Evolutionary conservation across 306 rosid genomes (phyloP).

Genomic region (Pachyrhizus erosus): DNA sequence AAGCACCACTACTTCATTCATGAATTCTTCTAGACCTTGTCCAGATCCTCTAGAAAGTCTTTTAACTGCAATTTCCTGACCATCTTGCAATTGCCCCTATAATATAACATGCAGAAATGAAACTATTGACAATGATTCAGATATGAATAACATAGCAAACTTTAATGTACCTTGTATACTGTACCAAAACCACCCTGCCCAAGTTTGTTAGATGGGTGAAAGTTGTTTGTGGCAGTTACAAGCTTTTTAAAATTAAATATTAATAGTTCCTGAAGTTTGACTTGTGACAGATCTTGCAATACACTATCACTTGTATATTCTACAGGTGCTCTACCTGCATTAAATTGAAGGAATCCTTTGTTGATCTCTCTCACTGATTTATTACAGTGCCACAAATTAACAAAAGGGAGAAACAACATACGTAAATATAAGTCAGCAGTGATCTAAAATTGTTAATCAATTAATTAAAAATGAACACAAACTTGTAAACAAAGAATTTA

Average conservation of each 20-base stretch:
- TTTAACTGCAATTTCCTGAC: constrained; percentile 44
- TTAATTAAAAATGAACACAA: not conserved
- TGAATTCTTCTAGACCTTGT: constrained; percentile 47
- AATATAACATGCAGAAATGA: not conserved
- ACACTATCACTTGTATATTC: not conserved
- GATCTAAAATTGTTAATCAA: not conserved
- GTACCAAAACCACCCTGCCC: constrained; percentile 44
- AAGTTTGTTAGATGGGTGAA: constrained; percentile 29
- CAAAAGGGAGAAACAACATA: not conserved
- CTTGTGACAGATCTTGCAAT: constrained; percentile 30
- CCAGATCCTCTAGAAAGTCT: constrained; percentile 46
- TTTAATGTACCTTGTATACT: constrained; percentile 35
- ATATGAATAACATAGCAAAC: not conserved
- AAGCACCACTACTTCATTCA: constrained; percentile 39
- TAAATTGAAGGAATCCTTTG: not conserved
- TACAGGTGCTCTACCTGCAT: not conserved
- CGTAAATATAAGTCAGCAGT: no score
- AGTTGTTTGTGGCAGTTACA: constrained; percentile 25
- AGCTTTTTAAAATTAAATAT: constrained; percentile 7
- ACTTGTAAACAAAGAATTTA: not conserved
- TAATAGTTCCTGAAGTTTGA: constrained; percentile 9
- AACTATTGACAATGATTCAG: not conserved
- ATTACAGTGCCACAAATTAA: not conserved
- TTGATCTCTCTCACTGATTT: not conserved
- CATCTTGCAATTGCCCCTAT: constrained; percentile 41